These are phyloP conservation scores for Cryphonectria nitschkei DNA, from an alignment of 2,329 filamentous ascomycete species.

Conservation along the genomic window DNA sequence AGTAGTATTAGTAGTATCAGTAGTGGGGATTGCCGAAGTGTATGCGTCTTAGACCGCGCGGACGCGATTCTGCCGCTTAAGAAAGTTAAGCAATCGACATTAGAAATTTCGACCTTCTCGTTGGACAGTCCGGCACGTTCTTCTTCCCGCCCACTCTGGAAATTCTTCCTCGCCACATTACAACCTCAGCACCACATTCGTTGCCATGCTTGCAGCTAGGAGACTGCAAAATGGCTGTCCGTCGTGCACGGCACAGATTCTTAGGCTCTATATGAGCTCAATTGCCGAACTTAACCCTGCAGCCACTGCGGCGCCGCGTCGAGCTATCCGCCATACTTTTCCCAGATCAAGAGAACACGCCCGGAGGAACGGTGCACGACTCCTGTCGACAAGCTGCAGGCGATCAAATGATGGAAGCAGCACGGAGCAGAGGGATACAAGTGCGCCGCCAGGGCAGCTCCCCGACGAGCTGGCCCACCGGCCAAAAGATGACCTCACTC, in stretches of 20 bases:
- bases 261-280: conserved; percentile 43
- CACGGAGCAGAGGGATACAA: neutral
- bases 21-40: conserved; percentile 1
- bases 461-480: conserved; percentile 12
- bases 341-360: conserved; percentile 18
- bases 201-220: conserved; percentile 44
- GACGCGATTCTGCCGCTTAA: conserved; percentile 22
- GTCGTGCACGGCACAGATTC: conserved; percentile 42
- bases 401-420: conserved; percentile 10
- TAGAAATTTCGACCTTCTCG: conserved; percentile 29
- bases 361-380: conserved; percentile 20
- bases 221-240: conserved; percentile 44
- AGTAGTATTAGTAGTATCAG: neutral
- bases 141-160: neutral
- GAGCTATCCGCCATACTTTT: conserved; percentile 11
- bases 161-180: conserved; percentile 17
- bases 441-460: neutral
- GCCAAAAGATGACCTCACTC: neutral
- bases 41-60: conserved; percentile 13
- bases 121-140: conserved; percentile 18
- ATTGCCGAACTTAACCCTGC: conserved; percentile 33
- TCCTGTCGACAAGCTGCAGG: conserved; percentile 24
- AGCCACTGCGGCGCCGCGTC: conserved; percentile 14
- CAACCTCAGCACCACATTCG: neutral
- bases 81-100: conserved; percentile 15